Evolutionary conservation across 345 rosid species (phyloP).

Genomic region (Gossypium australe): DNA sequence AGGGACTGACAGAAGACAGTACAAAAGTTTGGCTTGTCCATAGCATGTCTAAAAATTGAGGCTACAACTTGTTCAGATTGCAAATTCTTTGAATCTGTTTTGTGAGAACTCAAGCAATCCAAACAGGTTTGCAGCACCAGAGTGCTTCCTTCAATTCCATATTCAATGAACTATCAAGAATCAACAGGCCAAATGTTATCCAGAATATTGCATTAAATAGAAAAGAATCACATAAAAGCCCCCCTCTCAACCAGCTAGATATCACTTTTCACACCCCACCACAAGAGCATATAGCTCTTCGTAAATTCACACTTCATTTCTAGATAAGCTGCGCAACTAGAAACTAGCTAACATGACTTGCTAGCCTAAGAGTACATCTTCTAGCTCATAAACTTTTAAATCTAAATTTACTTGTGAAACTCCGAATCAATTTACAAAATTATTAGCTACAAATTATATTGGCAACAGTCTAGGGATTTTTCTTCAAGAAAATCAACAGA

Average conservation of each 20-base stretch:
- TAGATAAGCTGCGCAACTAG: not conserved
- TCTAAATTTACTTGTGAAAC: not conserved
- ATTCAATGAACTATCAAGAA: constrained; percentile 50
- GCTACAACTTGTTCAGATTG: constrained; percentile 44
- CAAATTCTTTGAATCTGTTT: constrained; percentile 32
- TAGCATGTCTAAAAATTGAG: constrained; percentile 42
- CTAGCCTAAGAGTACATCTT: not conserved
- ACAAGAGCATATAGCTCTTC: not conserved
- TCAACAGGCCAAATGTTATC: not conserved
- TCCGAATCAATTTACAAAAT: not conserved
- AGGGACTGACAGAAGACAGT: constrained; percentile 60
- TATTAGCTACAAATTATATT: not conserved
- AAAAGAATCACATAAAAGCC: not conserved
- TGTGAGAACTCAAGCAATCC: constrained; percentile 41
- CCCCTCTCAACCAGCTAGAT: not conserved
- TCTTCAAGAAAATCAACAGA: not conserved
- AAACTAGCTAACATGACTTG: not conserved
- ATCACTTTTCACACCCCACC: not conserved
- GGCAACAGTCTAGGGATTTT: not conserved
- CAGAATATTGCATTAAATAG: not conserved
- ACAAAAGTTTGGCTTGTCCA: constrained; percentile 54
- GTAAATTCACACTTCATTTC: not conserved
- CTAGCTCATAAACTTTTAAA: not conserved
- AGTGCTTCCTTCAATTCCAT: constrained; percentile 57
- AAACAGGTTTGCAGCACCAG: constrained; percentile 58